Evolutionary conservation across 2,329 filamentous ascomycete genomes (phyloP).

Genomic region (Alternaria triticina): DNA sequence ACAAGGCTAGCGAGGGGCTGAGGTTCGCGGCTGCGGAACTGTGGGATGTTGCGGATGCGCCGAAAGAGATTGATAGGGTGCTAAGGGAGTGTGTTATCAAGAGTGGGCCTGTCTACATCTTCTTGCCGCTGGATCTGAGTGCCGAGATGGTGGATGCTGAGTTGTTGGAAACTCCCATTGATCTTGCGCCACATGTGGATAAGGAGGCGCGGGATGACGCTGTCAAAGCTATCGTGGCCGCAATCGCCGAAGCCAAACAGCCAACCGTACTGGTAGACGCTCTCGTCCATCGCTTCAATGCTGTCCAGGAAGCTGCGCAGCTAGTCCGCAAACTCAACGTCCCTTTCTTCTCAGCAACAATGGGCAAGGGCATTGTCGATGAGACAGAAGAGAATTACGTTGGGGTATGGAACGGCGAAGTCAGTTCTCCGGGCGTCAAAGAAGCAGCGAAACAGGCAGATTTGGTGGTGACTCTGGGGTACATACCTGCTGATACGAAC

Average conservation of each 20-base stretch:
- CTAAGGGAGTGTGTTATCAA: conserved; percentile 53
- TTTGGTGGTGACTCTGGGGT: conserved; percentile 48
- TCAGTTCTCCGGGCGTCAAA: conserved; percentile 46
- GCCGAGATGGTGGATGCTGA: conserved; percentile 42
- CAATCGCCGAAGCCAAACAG: conserved; percentile 43
- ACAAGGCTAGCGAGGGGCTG: conserved; percentile 47
- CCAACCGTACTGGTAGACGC: conserved; percentile 51
- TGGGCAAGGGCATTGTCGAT: conserved; percentile 54
- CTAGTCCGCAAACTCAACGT: conserved; percentile 45
- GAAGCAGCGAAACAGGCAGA: conserved; percentile 47
- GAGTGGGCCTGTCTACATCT: conserved; percentile 54
- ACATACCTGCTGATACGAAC: conserved; percentile 53
- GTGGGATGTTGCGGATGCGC: conserved; percentile 49
- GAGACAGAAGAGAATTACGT: conserved; percentile 50
- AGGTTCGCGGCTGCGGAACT: conserved; percentile 51
- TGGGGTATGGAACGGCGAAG: conserved; percentile 51
- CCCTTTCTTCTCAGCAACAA: conserved; percentile 49
- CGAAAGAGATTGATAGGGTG: conserved; percentile 53
- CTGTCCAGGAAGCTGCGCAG: conserved; percentile 38
- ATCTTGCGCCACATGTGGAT: conserved; percentile 39
- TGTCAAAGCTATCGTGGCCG: conserved; percentile 40
- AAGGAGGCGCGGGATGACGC: conserved; percentile 38
- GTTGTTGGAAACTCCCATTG: conserved; percentile 47
- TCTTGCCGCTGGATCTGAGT: conserved; percentile 53
- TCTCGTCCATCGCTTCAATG: conserved; percentile 49